Percentiles rank a stretch among this genome's conserved stretches.
phyloP scores from a whole-genome alignment of 2,329 filamentous ascomycete genomes.

The Cyclaneusma minus region DNA sequence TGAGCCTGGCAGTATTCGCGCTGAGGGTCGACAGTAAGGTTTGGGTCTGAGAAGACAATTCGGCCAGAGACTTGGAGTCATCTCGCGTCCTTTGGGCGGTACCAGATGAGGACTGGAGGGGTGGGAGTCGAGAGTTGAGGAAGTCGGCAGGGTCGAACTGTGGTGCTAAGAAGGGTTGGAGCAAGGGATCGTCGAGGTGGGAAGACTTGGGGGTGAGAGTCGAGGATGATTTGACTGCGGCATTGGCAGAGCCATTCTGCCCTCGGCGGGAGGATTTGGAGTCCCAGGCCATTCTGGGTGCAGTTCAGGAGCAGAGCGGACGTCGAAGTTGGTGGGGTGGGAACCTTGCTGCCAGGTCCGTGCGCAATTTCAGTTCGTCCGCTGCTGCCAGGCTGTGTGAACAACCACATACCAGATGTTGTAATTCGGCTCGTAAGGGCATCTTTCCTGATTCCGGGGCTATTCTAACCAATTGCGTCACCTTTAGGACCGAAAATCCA shows the following conservation, averaged over 20 bases:
- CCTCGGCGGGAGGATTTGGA: slow-evolving; percentile 13
- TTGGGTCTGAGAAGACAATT: slow-evolving; percentile 70
- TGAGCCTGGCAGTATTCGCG: slow-evolving; percentile 72
- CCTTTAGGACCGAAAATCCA: no score
- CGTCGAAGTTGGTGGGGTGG: slow-evolving; percentile 2
- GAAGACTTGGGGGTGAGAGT: slow-evolving; percentile 24
- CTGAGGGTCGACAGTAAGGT: slow-evolving; percentile 75
- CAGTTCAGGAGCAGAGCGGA: no score
- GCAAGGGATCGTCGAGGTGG: slow-evolving; percentile 55
- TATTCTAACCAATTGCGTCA: no score
- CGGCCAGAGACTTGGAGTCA: slow-evolving; percentile 42
- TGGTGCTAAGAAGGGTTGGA: slow-evolving; percentile 60
- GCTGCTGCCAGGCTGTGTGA: no score
- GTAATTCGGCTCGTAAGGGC: no score
- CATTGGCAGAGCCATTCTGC: slow-evolving; percentile 11
- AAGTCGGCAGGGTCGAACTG: slow-evolving; percentile 75
- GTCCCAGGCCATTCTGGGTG: slow-evolving; percentile 8
- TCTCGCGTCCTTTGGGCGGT: slow-evolving; percentile 16
- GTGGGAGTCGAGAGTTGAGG: slow-evolving; percentile 64
- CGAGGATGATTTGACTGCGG: slow-evolving; percentile 6
- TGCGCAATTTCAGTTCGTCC: not conserved
- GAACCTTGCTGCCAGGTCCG: not conserved
- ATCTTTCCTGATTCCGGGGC: no score
- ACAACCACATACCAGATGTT: no score
- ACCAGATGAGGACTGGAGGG: slow-evolving; percentile 31